These are phyloP conservation scores for Micractinium conductrix DNA, from an alignment of 139 green algal genomes.

Conservation along the genomic window DNA sequence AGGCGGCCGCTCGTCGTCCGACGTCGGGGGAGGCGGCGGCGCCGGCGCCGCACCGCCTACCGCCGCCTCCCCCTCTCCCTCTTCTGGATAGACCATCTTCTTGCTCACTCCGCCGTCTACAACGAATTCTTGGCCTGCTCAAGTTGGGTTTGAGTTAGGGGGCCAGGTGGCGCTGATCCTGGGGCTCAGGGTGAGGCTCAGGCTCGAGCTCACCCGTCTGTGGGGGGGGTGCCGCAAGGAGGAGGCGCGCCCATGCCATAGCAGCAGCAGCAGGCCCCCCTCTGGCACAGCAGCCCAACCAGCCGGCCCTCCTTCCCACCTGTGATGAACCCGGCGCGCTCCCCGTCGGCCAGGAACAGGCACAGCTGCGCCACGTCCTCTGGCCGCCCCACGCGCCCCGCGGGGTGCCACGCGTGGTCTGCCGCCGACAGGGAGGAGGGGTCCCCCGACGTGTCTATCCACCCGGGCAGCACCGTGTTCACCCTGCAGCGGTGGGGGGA, in stretches of 20 bases:
- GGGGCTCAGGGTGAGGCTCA: no score
- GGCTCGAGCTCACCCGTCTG: not conserved
- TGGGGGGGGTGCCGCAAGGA: not conserved
- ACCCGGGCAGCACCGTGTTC: constrained; percentile 65
- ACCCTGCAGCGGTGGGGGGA: not conserved
- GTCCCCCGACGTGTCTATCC: constrained; percentile 56
- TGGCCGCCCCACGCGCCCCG: constrained; percentile 52
- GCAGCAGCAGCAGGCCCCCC: not conserved
- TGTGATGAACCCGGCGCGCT: constrained; percentile 58
- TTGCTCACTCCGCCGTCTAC: constrained; percentile 60
- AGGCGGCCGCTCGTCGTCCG: not conserved
- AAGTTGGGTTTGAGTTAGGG: no score
- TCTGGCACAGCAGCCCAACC: not conserved
- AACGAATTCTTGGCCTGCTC: constrained; percentile 52
- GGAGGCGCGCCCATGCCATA: not conserved
- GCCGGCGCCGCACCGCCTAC: not conserved
- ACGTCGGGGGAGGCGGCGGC: not conserved
- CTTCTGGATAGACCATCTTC: constrained; percentile 65
- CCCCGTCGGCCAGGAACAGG: constrained; percentile 56
- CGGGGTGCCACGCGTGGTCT: constrained; percentile 64
- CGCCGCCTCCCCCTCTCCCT: not conserved
- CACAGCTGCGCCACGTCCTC: constrained; percentile 55
- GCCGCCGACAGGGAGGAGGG: constrained; percentile 26
- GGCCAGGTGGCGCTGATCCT: not conserved
- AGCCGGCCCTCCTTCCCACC: not conserved